These are phyloP conservation scores for Nothopassalora personata DNA, from an alignment of 2,329 filamentous ascomycete species.

Conservation along the genomic window DNA sequence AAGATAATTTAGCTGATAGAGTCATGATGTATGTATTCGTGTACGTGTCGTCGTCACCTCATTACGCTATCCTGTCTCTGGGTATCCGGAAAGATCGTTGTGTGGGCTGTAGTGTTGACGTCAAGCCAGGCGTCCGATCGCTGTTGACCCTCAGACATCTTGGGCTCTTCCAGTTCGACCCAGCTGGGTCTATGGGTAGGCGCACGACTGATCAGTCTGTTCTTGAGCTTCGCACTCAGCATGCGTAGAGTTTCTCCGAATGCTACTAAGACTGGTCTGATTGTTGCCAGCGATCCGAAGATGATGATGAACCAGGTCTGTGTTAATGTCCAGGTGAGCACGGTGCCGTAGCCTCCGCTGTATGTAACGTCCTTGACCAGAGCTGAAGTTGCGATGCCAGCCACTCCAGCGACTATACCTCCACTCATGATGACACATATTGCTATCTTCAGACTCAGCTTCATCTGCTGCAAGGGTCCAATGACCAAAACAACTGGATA, in stretches of 20 bases:
- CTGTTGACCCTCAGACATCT: background rate
- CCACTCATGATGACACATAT: conserved; percentile 14
- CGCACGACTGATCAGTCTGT: background rate
- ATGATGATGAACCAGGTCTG: conserved; percentile 23
- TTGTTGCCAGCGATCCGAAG: conserved; percentile 15
- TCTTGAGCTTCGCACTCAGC: background rate
- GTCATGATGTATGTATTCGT: background rate
- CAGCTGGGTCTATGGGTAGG: background rate
- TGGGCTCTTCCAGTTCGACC: background rate
- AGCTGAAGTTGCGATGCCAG: conserved; percentile 16
- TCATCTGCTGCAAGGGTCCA: conserved; percentile 11
- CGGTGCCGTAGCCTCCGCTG: conserved; percentile 1
- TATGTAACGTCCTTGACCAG: conserved; percentile 7
- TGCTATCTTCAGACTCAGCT: conserved; percentile 6
- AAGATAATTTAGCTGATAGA: background rate
- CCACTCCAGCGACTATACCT: conserved; percentile 14
- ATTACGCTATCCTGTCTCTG: background rate
- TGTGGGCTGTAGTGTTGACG: background rate
- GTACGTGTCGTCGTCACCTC: background rate
- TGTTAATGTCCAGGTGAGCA: conserved; percentile 9
- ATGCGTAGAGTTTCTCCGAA: background rate
- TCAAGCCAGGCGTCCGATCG: background rate
- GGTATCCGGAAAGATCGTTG: background rate
- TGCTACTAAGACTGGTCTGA: conserved; percentile 12
- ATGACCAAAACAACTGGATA: conserved; percentile 15